These are phyloP conservation scores for Lasiosphaeris hirsuta DNA, from an alignment of 495 filamentous ascomycete species.

Conservation along the genomic window DNA sequence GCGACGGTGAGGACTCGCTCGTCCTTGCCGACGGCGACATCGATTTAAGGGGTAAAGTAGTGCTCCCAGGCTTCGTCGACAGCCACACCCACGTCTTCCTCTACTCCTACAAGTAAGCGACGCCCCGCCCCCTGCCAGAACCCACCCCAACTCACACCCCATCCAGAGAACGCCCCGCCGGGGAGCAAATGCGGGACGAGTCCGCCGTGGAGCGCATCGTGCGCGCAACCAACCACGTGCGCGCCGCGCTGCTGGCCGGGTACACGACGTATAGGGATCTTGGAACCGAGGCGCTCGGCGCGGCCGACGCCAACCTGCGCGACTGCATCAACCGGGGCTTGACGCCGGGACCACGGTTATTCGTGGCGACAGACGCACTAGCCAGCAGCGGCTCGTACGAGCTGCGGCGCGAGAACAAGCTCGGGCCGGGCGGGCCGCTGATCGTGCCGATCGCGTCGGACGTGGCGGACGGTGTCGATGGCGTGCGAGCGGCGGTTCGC, in stretches of 20 bases:
- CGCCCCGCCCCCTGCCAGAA: background rate
- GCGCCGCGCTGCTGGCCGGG: conserved; percentile 48
- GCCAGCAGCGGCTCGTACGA: conserved; percentile 49
- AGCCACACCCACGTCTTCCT: conserved; percentile 54
- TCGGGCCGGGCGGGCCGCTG: conserved; percentile 17
- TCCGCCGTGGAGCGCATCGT: conserved; percentile 47
- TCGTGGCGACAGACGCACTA: conserved; percentile 49
- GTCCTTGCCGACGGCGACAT: conserved; percentile 23
- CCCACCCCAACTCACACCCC: background rate
- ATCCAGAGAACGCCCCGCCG: conserved; percentile 31
- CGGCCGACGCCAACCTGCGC: conserved; percentile 42
- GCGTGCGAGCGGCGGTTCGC: conserved; percentile 44
- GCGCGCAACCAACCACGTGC: conserved; percentile 49
- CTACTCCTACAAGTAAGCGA: conserved; percentile 39
- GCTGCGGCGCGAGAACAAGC: conserved; percentile 42
- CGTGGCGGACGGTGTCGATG: conserved; percentile 42
- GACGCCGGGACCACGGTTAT: conserved; percentile 49
- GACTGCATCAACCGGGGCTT: conserved; percentile 50
- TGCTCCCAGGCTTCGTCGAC: conserved; percentile 52
- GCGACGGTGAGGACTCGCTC: conserved; percentile 1
- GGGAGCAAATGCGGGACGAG: conserved; percentile 51
- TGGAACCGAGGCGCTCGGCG: conserved; percentile 46
- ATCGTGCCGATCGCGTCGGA: conserved; percentile 40
- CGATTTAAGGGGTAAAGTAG: conserved; percentile 45
- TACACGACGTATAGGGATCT: conserved; percentile 56